Percentiles rank a stretch among this genome's conserved stretches.
Evolutionary conservation across 768 basidiomycete genomes (phyloP).

Genomic region (Amanita brunnescens): DNA sequence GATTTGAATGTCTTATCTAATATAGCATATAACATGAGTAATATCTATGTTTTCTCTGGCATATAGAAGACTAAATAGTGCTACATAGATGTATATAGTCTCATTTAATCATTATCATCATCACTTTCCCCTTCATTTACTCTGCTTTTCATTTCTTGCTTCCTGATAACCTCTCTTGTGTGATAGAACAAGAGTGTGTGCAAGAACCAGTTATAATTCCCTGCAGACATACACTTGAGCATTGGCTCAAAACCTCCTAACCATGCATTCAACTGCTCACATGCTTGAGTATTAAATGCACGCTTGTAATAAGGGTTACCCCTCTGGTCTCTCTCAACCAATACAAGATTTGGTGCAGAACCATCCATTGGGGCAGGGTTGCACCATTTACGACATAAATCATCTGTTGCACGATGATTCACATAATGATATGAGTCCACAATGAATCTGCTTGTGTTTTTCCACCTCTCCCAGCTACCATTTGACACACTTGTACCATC

Average conservation of each 20-base stretch:
- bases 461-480: constrained; percentile 8
- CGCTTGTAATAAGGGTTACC: constrained; percentile 7
- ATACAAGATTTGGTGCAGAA: constrained; percentile 9
- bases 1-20: no score
- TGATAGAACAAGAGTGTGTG: background rate
- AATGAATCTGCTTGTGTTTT: constrained; percentile 14
- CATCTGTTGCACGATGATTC: constrained; percentile 9
- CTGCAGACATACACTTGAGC: constrained; percentile 11
- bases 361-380: constrained; percentile 7
- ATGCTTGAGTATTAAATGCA: constrained; percentile 16
- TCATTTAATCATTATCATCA: no score
- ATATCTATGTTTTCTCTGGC: no score
- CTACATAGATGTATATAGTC: no score
- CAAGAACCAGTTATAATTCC: background rate
- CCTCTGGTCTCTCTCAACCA: constrained; percentile 4
- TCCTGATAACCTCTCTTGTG: background rate
- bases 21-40: no score
- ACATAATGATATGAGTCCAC: constrained; percentile 16
- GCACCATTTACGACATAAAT: constrained; percentile 5
- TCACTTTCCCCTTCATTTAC: no score
- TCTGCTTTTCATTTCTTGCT: no score
- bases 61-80: no score
- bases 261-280: constrained; percentile 26
- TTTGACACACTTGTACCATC: no score
- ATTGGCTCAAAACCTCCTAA: constrained; percentile 22